These are phyloP conservation scores for Globisporangium emineosum DNA, from an alignment of 352 stramenopile species.

Conservation along the genomic window DNA sequence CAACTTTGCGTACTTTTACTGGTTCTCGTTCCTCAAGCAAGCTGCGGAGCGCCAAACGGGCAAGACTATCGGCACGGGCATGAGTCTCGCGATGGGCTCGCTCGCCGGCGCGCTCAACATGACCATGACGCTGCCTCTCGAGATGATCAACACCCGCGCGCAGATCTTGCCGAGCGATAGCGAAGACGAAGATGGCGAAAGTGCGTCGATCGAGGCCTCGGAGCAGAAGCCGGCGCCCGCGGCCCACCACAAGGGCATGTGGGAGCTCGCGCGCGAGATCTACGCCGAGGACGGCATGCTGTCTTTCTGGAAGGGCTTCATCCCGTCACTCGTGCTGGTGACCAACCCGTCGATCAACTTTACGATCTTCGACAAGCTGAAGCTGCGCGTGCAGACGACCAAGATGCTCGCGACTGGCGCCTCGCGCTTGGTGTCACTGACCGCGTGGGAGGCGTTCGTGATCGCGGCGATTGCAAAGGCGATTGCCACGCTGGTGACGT, in stretches of 20 bases:
- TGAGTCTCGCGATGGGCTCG: constrained; percentile 76
- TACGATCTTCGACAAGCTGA: constrained; percentile 85
- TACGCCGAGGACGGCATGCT: constrained; percentile 65
- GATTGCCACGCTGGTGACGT: constrained; percentile 83
- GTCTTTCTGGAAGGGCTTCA: constrained; percentile 87
- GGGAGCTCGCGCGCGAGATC: constrained; percentile 49
- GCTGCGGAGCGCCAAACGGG: constrained; percentile 46
- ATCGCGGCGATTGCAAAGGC: constrained; percentile 80
- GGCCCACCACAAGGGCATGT: constrained; percentile 36
- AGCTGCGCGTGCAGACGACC: constrained; percentile 54
- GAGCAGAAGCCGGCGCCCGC: constrained; percentile 2
- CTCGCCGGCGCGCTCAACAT: constrained; percentile 84
- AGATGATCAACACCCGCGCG: constrained; percentile 86
- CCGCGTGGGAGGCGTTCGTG: constrained; percentile 72
- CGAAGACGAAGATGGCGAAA: constrained; percentile 31
- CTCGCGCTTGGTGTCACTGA: constrained; percentile 46
- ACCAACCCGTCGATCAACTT: constrained; percentile 90
- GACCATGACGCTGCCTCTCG: constrained; percentile 81
- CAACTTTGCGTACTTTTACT: constrained; percentile 87
- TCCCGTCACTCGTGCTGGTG: constrained; percentile 85
- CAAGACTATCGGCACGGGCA: constrained; percentile 49
- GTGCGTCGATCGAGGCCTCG: constrained; percentile 13
- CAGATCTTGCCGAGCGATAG: constrained; percentile 62
- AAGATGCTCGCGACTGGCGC: constrained; percentile 43
- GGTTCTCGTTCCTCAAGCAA: constrained; percentile 79